Conservation (phyloP, 129 eudicot species). For the Logfia minima region DNA sequence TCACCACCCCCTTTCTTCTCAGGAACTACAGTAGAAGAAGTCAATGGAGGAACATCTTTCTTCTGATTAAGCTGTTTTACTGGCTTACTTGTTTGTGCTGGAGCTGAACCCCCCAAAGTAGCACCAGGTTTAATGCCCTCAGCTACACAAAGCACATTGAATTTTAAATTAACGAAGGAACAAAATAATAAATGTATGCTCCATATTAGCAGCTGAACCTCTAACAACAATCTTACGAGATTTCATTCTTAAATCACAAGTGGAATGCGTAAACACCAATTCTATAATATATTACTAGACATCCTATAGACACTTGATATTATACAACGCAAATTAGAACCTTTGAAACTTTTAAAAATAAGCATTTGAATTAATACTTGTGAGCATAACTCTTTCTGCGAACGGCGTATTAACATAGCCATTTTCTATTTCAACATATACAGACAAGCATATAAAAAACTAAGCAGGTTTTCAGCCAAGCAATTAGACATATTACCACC, state of each 20-base stretch:
- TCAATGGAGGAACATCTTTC: conserved; percentile 47
- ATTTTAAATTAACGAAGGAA: neutral
- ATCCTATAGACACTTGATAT: neutral
- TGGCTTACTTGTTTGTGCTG: conserved; percentile 42
- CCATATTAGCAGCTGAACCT: conserved; percentile 8
- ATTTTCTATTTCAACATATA: neutral
- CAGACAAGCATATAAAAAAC: neutral
- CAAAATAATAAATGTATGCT: conserved; percentile 5
- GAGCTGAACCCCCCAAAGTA: conserved; percentile 31
- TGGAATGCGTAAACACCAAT: neutral
- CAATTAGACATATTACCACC: neutral
- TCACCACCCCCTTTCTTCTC: conserved; percentile 77
- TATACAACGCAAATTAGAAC: neutral
- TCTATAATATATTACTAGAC: neutral
- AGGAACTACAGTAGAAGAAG: conserved; percentile 45
- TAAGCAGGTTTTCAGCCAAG: neutral
- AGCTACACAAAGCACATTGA: conserved; percentile 31
- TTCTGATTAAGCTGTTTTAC: conserved; percentile 47
- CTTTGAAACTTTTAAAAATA: too few relatives aligned
- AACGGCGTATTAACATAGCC: neutral
- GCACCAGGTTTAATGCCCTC: conserved; percentile 39
- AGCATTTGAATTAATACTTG: neutral
- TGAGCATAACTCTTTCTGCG: neutral
- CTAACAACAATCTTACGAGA: conserved; percentile 2
- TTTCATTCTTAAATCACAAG: conserved; percentile 11